Conservation (phyloP, 2,329 filamentous ascomycete species). For the Fusarium sp. region DNA sequence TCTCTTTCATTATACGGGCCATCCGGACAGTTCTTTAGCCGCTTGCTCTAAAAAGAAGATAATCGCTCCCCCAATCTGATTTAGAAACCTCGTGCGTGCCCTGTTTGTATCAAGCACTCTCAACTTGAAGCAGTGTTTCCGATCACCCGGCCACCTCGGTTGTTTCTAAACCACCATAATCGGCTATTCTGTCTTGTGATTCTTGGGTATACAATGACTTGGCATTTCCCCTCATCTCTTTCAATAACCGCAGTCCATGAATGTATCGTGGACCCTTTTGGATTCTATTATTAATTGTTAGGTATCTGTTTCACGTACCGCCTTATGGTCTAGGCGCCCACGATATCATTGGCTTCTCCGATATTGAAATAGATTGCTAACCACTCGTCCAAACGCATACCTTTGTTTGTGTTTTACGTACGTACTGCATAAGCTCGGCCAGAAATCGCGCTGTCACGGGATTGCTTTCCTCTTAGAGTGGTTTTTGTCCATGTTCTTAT, state of each 20-base stretch:
- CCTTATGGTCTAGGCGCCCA: slow-evolving; percentile 29
- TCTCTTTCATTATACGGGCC: slow-evolving; percentile 5
- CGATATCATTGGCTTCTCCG: slow-evolving; percentile 16
- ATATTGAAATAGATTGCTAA: slow-evolving; percentile 6
- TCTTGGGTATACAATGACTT: slow-evolving; percentile 12
- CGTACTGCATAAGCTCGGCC: slow-evolving; percentile 2
- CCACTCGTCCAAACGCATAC: slow-evolving; percentile 4
- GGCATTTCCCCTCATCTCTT: slow-evolving; percentile 20
- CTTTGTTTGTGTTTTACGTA: slow-evolving; percentile 6
- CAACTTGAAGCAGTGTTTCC: slow-evolving; percentile 35
- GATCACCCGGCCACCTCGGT: slow-evolving; percentile 47
- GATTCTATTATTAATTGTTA: slow-evolving; percentile 37
- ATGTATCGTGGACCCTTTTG: slow-evolving; percentile 29
- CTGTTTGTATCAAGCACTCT: slow-evolving; percentile 15
- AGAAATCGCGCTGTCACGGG: slow-evolving; percentile 16
- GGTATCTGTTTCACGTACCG: slow-evolving; percentile 30
- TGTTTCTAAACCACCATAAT: slow-evolving; percentile 22
- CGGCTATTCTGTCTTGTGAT: slow-evolving; percentile 38
- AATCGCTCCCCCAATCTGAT: slow-evolving; percentile 24
- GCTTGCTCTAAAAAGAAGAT: slow-evolving; percentile 15
- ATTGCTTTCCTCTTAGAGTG: slow-evolving; percentile 19
- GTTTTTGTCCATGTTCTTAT: slow-evolving; percentile 6
- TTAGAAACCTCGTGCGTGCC: slow-evolving; percentile 15
- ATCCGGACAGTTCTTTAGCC: slow-evolving; percentile 19
- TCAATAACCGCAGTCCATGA: slow-evolving; percentile 1